Evolutionary conservation across 345 rosid species (phyloP).

Genomic region (Lumnitzera racemosa): DNA sequence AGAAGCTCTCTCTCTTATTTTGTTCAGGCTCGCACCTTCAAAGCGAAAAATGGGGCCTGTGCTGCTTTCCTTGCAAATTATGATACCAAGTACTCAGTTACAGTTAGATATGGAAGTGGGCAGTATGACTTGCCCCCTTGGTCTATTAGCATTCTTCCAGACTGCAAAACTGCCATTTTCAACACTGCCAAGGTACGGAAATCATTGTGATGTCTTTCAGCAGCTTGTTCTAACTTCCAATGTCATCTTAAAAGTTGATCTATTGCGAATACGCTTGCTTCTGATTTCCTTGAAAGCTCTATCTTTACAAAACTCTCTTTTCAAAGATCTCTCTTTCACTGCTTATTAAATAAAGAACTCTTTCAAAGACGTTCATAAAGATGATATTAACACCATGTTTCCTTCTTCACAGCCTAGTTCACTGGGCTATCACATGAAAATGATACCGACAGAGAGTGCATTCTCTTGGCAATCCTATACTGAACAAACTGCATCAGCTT

Average conservation of each 20-base stretch:
- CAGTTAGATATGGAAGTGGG: slow-evolving; percentile 23
- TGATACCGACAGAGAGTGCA: slow-evolving; percentile 19
- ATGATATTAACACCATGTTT: background rate
- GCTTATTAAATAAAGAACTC: no score
- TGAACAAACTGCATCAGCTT: slow-evolving; percentile 30
- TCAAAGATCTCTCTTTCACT: no score
- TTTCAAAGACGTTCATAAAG: background rate
- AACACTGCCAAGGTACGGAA: slow-evolving; percentile 30
- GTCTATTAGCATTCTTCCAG: slow-evolving; percentile 45
- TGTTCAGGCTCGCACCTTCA: slow-evolving; percentile 35
- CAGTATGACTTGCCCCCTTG: slow-evolving; percentile 38
- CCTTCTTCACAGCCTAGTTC: slow-evolving; percentile 19
- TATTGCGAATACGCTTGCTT: no score
- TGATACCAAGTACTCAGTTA: slow-evolving; percentile 23
- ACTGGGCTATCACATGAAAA: slow-evolving; percentile 24
- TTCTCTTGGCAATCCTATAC: slow-evolving; percentile 34
- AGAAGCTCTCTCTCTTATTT: background rate
- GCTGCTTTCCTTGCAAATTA: slow-evolving; percentile 44
- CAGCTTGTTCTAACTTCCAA: background rate
- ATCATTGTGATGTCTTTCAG: background rate
- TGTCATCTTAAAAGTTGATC: no score
- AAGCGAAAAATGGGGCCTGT: slow-evolving; percentile 16
- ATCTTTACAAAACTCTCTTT: background rate
- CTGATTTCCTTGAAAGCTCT: background rate
- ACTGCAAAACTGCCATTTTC: slow-evolving; percentile 29